A percentile compares a stretch with the other conserved stretches of the same genome.
Evolutionary conservation across 805 yeast genomes (phyloP).

Genomic region (Sporopachydermia lactativora): DNA sequence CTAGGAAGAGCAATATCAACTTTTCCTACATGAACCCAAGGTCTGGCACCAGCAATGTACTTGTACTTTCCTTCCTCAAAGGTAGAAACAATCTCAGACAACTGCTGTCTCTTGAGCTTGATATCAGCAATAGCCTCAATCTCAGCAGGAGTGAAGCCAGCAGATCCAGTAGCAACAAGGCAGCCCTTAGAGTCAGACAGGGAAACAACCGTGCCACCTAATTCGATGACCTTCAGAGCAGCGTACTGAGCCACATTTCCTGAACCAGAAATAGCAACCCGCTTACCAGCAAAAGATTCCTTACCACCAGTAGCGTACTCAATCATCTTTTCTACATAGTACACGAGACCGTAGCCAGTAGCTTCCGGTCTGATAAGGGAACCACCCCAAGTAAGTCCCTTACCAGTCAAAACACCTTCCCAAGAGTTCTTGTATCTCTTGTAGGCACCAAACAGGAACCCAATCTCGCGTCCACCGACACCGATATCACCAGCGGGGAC

Average conservation of each 20-base stretch:
- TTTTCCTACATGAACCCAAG: constrained; percentile 86
- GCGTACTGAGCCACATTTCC: constrained; percentile 99
- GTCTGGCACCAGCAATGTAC: constrained; percentile 88
- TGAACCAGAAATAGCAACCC: constrained; percentile 93
- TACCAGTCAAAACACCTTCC: constrained; percentile 97
- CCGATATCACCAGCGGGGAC: constrained; percentile 99
- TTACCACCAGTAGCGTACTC: constrained; percentile 82
- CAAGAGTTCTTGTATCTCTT: constrained; percentile 79
- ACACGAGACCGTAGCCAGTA: constrained; percentile 94
- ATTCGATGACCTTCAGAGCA: constrained; percentile 91
- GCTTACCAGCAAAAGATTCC: constrained; percentile 84
- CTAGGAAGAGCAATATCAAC: constrained; percentile 95
- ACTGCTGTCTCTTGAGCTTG: constrained; percentile 52
- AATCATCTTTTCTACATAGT: constrained; percentile 96
- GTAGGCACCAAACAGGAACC: constrained; percentile 95
- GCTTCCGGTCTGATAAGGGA: constrained; percentile 98
- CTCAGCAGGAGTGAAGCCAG: constrained; percentile 79
- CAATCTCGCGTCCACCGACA: constrained; percentile 94
- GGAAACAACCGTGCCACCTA: constrained; percentile 91
- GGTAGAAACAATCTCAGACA: constrained; percentile 15
- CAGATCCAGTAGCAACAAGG: constrained; percentile 29
- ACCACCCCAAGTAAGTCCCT: constrained; percentile 98
- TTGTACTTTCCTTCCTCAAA: constrained; percentile 28
- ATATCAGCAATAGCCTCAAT: constrained; percentile 68
- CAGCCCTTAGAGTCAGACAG: constrained; percentile 93